Evolutionary conservation across 2,329 filamentous ascomycete species (phyloP).

Genomic region (Fusarium sp.): DNA sequence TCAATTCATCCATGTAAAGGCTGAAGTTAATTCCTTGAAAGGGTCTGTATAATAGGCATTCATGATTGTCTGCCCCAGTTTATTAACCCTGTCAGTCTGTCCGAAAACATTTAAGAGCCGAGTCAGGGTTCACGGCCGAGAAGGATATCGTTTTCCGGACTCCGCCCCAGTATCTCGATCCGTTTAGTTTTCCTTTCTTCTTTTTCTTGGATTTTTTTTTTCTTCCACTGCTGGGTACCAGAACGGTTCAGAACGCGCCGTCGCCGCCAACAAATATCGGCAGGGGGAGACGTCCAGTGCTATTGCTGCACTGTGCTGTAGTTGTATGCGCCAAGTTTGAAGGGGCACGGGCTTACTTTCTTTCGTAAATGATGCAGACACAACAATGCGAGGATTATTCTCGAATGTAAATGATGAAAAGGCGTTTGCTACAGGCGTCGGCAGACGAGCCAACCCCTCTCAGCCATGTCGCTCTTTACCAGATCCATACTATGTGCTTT

Average conservation of each 20-base stretch:
- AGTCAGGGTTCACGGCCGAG: conserved; percentile 26
- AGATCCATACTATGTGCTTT: conserved; percentile 9
- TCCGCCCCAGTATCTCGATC: conserved; percentile 21
- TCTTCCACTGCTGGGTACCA: conserved; percentile 10
- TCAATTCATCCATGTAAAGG: conserved; percentile 12
- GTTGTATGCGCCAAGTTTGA: conserved; percentile 3
- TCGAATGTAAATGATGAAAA: conserved; percentile 29
- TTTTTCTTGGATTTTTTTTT: background rate
- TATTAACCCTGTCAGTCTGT: conserved; percentile 18
- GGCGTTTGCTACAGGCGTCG: conserved; percentile 23
- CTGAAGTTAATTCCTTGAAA: conserved; percentile 22
- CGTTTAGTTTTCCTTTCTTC: background rate
- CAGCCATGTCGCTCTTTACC: conserved; percentile 15
- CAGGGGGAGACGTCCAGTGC: conserved; percentile 14
- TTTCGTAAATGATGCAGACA: conserved; percentile 20
- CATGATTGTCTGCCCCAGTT: conserved; percentile 17
- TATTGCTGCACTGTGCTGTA: conserved; percentile 5
- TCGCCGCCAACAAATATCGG: conserved; percentile 21
- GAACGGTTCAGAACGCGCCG: conserved; percentile 12
- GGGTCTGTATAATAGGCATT: background rate
- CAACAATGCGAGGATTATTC: conserved; percentile 16
- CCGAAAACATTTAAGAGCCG: conserved; percentile 29
- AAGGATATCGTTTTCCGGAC: conserved; percentile 29
- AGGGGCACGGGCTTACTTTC: conserved; percentile 1
- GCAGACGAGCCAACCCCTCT: conserved; percentile 15